Conservation (phyloP, 345 rosid species). For the Moringa oleifera region DNA sequence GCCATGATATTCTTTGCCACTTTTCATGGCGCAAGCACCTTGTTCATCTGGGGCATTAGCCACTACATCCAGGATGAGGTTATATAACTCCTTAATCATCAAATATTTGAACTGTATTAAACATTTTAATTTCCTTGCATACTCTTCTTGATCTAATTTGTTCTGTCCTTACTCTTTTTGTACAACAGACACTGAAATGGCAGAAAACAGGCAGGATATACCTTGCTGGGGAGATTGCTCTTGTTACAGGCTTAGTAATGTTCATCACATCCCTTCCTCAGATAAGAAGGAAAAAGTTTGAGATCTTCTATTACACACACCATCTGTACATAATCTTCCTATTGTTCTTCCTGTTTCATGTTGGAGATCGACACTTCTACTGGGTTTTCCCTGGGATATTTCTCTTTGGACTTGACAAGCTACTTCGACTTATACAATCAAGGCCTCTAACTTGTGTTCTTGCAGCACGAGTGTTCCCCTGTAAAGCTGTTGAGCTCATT, state of each 20-base stretch:
- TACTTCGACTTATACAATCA: slow-evolving; percentile 64
- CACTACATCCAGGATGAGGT: slow-evolving; percentile 73
- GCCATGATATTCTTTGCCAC: slow-evolving; percentile 64
- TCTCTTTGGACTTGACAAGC: slow-evolving; percentile 71
- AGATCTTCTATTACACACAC: slow-evolving; percentile 71
- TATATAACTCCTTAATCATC: neutral
- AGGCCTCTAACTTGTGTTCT: slow-evolving; percentile 46
- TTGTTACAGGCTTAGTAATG: slow-evolving; percentile 57
- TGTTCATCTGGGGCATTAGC: slow-evolving; percentile 73
- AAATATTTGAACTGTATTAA: neutral
- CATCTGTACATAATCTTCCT: slow-evolving; percentile 68
- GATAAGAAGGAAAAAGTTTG: slow-evolving; percentile 66
- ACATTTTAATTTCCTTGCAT: neutral
- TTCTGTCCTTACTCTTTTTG: neutral
- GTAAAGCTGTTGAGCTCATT: slow-evolving; percentile 54
- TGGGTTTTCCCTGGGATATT: slow-evolving; percentile 65
- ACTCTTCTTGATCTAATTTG: neutral
- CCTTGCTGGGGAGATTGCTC: slow-evolving; percentile 64
- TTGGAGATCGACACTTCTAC: slow-evolving; percentile 83
- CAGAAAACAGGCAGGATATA: slow-evolving; percentile 74
- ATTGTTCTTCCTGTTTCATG: slow-evolving; percentile 72
- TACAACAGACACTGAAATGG: slow-evolving; percentile 60
- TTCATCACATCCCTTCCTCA: slow-evolving; percentile 87
- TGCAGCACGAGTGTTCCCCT: slow-evolving; percentile 51
- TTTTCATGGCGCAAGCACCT: slow-evolving; percentile 66